Percentiles rank a stretch among this genome's conserved stretches.
phyloP scores from a whole-genome alignment of 345 rosid genomes.

The Stellera chamaejasme region DNA sequence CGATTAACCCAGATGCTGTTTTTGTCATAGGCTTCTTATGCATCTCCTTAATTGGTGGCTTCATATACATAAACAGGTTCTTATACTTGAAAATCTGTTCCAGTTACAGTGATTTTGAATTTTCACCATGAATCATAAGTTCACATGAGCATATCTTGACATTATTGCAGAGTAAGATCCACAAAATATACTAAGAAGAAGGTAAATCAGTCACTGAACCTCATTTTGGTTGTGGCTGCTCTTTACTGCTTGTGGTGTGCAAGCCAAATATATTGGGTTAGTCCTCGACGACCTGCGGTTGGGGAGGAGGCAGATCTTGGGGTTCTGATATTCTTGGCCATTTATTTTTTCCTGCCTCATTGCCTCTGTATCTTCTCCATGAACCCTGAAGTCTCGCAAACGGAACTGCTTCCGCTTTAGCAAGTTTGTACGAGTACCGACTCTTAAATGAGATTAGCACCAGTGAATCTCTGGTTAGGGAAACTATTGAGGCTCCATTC shows the following conservation, averaged over 20 bases:
- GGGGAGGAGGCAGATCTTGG: conserved; percentile 83
- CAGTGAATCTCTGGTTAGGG: too few relatives aligned
- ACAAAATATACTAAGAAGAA: conserved; percentile 19
- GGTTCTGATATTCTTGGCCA: conserved; percentile 37
- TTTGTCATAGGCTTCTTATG: conserved; percentile 44
- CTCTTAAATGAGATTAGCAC: too few relatives aligned
- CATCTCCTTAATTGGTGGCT: conserved; percentile 41
- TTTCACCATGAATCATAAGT: conserved; percentile 2
- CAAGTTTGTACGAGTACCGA: not conserved
- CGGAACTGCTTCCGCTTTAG: conserved; percentile 27
- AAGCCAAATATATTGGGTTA: conserved; percentile 49
- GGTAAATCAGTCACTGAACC: conserved; percentile 28
- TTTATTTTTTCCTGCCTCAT: conserved; percentile 48
- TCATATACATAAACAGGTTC: conserved; percentile 55
- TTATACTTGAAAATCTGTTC: not conserved
- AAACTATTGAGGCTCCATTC: too few relatives aligned
- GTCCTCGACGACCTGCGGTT: conserved; percentile 52
- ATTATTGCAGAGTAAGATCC: conserved; percentile 28
- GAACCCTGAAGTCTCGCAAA: conserved; percentile 22
- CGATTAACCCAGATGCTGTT: conserved; percentile 57
- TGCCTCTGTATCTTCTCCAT: conserved; percentile 39
- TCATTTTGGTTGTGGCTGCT: conserved; percentile 29
- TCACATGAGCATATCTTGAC: not conserved
- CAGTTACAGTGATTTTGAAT: not conserved
- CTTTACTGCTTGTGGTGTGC: conserved; percentile 58